Evolutionary conservation across 2,329 filamentous ascomycete genomes (phyloP), one percentile per base, ranked within the genome.

Genomic region (Claviceps purpurea): DNA sequence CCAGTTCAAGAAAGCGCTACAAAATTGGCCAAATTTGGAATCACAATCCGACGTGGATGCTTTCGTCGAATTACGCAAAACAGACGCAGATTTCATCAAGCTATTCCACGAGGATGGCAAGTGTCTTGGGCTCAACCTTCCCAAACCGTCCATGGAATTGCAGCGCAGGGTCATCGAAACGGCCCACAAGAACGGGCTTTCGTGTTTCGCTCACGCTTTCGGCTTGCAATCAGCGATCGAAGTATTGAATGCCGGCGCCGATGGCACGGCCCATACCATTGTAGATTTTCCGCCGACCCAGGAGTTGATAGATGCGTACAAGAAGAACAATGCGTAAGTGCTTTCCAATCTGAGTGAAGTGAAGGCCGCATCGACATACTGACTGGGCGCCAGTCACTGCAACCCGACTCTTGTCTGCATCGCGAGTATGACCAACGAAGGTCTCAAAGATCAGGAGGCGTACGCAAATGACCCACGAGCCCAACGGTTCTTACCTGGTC

Each of bases 1-100:
- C 45, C 34, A 53, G 51, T 53, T 53, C 43, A 41, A 46, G 47
- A 37, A 20, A 20, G 51, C 51, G 14, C 18, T 53, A 22, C 16
- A 5, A 2, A 68, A 64, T 3, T 77, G 73, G 73, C 73, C 74
- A 5, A 70, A 55, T 8, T 47, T 59, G n/a, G 64, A 63, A 5
- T 67, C 64, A 4, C 57, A 62, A 8, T 62, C 68, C 39, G 72
- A 68, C 24, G 73, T 73, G 1, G 56, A 66, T 1, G 58, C 65
- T 16, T 76, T 70, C 53, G 60, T 76, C 2, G 61, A 66, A 13
- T 66, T 68, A 54, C 65, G 66, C 2, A 55, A 67, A 11, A 61
- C 60, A 11, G 70, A 74, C 51, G 70, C 68, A 1, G 68, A 74
- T 53, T 76, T 75, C 60, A 72, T 75, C 58, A 77, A 76, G 57